phyloP scores from a whole-genome alignment of 371 early-diverging fungal genomes.

The Zopfochytrium polystomum region DNA sequence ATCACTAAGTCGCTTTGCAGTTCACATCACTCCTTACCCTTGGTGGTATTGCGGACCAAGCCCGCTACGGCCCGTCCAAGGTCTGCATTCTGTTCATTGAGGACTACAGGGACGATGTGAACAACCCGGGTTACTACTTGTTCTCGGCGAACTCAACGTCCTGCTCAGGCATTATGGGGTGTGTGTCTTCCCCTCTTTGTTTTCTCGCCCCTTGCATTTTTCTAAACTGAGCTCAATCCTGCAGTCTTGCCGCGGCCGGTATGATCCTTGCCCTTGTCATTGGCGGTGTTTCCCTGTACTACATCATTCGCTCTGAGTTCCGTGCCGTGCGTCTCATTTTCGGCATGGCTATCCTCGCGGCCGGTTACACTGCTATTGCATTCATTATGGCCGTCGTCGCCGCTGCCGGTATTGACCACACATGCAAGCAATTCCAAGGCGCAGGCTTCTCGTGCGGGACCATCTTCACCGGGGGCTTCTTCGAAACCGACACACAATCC shows the following conservation, averaged over 20 bases:
- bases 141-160: conserved; percentile 30
- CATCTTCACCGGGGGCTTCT: conserved; percentile 33
- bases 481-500: conserved; percentile 18
- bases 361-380: conserved; percentile 25
- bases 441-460: conserved; percentile 23
- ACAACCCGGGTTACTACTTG: conserved; percentile 23
- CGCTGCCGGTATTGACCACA: conserved; percentile 31
- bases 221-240: neutral
- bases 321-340: conserved; percentile 41
- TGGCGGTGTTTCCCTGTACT: conserved; percentile 25
- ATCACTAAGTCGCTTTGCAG: neutral
- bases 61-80: conserved; percentile 26
- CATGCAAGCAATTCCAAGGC: conserved; percentile 29
- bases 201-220: neutral
- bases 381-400: conserved; percentile 33
- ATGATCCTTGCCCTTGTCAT: conserved; percentile 30
- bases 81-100: conserved; percentile 30
- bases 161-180: conserved; percentile 29
- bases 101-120: conserved; percentile 18
- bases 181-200: neutral
- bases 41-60: conserved; percentile 35
- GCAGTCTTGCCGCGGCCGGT: conserved; percentile 31
- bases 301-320: conserved; percentile 25
- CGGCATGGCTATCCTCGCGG: conserved; percentile 30
- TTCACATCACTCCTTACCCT: conserved; percentile 24